Conservation (phyloP, 495 filamentous ascomycete genomes). For the Neurospora tetraspora region DNA sequence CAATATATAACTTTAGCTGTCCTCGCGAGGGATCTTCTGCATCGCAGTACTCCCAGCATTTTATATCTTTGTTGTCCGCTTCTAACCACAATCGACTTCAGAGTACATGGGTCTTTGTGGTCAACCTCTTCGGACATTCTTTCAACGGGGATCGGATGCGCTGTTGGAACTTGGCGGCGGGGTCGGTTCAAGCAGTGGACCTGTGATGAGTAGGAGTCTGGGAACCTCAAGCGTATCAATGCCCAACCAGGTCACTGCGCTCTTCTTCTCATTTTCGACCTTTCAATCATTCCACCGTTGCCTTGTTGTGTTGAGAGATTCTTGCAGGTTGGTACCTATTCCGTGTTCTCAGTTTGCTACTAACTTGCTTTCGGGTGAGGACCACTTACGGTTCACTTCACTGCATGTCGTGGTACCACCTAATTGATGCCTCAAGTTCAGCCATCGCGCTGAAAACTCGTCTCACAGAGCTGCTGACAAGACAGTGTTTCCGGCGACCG, state of each 20-base stretch:
- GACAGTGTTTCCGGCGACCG: neutral
- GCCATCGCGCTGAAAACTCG: neutral
- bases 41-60: neutral
- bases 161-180: neutral
- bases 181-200: neutral
- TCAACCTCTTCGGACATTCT: neutral
- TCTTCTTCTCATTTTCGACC: neutral
- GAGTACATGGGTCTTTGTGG: neutral
- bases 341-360: neutral
- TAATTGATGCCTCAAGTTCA: neutral
- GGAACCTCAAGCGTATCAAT: neutral
- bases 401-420: neutral
- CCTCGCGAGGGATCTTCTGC: too few relatives aligned
- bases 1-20: too few relatives aligned
- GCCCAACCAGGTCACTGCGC: neutral
- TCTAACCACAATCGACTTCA: neutral
- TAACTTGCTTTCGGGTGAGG: neutral
- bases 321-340: neutral
- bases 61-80: neutral
- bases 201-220: neutral
- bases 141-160: neutral
- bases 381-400: neutral
- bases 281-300: neutral
- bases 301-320: neutral
- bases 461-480: neutral